Evolutionary conservation across 495 filamentous ascomycete species (phyloP).

Genomic region (Trichoderma reesei): DNA sequence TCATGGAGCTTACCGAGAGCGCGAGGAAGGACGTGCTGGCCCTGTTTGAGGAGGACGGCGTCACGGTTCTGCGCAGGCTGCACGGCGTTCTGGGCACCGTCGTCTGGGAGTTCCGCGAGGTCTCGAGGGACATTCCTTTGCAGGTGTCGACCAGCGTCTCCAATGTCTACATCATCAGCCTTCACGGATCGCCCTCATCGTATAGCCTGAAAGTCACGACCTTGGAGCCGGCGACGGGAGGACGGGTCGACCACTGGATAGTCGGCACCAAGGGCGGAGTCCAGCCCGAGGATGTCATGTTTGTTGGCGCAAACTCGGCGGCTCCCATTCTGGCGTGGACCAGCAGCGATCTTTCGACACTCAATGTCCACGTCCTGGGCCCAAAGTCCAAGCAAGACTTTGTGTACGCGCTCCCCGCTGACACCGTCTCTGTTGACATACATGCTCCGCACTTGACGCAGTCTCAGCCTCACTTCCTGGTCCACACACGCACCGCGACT

Average conservation of each 20-base stretch:
- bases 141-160: conserved; percentile 68
- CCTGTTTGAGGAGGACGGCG: conserved; percentile 48
- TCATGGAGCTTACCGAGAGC: conserved; percentile 60
- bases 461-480: conserved; percentile 68
- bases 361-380: conserved; percentile 76
- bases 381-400: conserved; percentile 51
- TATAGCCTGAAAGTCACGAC: conserved; percentile 65
- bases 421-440: conserved; percentile 55
- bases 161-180: conserved; percentile 65
- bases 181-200: conserved; percentile 57
- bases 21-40: conserved; percentile 60
- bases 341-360: conserved; percentile 51
- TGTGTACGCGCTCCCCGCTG: conserved; percentile 35
- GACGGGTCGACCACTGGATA: conserved; percentile 50
- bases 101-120: conserved; percentile 66
- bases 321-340: conserved; percentile 77
- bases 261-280: conserved; percentile 69
- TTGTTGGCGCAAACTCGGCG: conserved; percentile 75
- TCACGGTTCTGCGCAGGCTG: conserved; percentile 56
- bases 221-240: conserved; percentile 62
- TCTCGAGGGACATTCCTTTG: conserved; percentile 59
- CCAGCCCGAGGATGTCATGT: conserved; percentile 57
- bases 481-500: conserved; percentile 63
- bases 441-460: conserved; percentile 63
- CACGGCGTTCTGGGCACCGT: conserved; percentile 62